A percentile compares a stretch with the other conserved stretches of the same genome.
Conservation (phyloP, 2,329 filamentous ascomycete genomes). For the Aureobasidium sp. region DNA sequence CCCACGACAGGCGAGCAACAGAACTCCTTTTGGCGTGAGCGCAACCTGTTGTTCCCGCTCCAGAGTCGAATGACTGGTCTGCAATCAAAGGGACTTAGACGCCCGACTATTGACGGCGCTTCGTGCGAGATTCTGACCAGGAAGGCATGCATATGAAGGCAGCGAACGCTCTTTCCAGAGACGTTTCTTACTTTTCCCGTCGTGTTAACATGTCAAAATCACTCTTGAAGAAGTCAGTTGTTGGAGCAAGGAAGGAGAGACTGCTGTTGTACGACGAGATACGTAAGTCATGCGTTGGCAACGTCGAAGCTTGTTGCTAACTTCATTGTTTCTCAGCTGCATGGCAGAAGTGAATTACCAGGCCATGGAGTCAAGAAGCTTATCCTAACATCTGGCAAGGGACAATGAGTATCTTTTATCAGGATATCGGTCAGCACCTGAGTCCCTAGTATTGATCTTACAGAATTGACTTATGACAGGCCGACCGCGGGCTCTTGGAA, state of each 20-base stretch:
- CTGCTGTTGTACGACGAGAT: slow-evolving; percentile 16
- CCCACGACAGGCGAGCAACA: slow-evolving; percentile 17
- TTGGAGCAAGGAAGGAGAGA: background rate
- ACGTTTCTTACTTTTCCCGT: background rate
- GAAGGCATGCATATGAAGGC: background rate
- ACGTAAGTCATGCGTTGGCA: background rate
- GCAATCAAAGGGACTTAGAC: slow-evolving; percentile 18
- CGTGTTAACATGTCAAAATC: background rate
- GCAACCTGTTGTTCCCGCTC: slow-evolving; percentile 9
- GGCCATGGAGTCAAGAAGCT: background rate
- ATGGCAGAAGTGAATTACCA: slow-evolving; percentile 10
- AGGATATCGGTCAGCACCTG: slow-evolving; percentile 1
- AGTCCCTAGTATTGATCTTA: background rate
- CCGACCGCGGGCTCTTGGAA: background rate
- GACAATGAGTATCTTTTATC: slow-evolving; percentile 16
- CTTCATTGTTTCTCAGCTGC: background rate
- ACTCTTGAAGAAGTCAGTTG: background rate
- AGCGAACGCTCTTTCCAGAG: background rate
- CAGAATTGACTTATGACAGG: background rate
- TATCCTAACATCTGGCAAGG: background rate
- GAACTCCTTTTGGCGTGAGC: slow-evolving; percentile 15
- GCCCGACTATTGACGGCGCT: background rate
- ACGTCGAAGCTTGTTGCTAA: background rate
- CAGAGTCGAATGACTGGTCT: slow-evolving; percentile 2
- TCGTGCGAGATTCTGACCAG: background rate